Evolutionary conservation across 2,329 filamentous ascomycete genomes (phyloP).

Genomic region (Cadophora sp.): DNA sequence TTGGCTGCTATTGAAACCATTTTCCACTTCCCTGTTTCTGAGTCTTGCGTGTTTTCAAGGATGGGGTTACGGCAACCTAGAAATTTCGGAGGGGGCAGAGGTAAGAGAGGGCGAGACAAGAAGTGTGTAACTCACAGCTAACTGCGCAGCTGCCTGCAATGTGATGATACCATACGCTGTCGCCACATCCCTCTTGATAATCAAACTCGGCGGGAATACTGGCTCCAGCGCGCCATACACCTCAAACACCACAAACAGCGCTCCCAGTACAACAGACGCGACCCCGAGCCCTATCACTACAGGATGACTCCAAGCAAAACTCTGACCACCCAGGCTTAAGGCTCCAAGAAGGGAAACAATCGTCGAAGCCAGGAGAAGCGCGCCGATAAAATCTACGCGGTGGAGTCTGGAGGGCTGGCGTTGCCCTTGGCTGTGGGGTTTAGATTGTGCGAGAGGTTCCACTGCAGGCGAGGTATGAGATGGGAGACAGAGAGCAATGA

Average conservation of each 20-base stretch:
- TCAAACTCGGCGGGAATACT: slow-evolving; percentile 62
- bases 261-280: slow-evolving; percentile 39
- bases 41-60: too few relatives aligned
- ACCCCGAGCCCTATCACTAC: slow-evolving; percentile 45
- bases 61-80: too few relatives aligned
- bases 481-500: slow-evolving; percentile 48
- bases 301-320: slow-evolving; percentile 47
- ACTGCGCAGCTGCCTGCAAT: slow-evolving; percentile 60
- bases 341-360: slow-evolving; percentile 54
- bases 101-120: too few relatives aligned
- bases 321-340: slow-evolving; percentile 56
- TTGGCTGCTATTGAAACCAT: not conserved
- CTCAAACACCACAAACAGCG: slow-evolving; percentile 44
- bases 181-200: slow-evolving; percentile 58
- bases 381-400: slow-evolving; percentile 63
- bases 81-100: not conserved
- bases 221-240: slow-evolving; percentile 57
- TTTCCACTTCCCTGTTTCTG: not conserved
- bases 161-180: slow-evolving; percentile 58
- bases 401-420: slow-evolving; percentile 24
- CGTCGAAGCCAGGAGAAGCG: slow-evolving; percentile 52
- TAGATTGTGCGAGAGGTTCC: not conserved
- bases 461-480: slow-evolving; percentile 7
- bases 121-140: not conserved
- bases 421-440: not conserved